Conservation (phyloP, 306 rosid species). For the Cicer yamashitae region DNA sequence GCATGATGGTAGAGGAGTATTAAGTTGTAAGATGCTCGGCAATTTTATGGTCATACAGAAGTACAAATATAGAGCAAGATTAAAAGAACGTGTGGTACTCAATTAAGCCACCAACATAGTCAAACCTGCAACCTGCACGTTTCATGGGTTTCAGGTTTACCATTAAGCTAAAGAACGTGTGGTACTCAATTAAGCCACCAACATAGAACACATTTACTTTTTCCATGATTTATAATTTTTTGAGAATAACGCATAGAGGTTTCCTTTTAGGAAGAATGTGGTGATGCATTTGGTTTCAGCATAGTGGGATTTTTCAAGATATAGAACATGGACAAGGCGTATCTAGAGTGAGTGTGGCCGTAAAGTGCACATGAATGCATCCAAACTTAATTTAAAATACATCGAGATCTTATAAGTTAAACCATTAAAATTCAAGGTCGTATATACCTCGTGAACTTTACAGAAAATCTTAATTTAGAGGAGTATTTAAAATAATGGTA, state of each 20-base stretch:
- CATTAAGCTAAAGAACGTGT: not conserved
- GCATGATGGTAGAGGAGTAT: not conserved
- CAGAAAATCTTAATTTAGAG: slow-evolving; percentile 3
- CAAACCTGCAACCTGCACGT: not conserved
- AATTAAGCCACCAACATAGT: slow-evolving; percentile 1
- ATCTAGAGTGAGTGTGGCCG: not conserved
- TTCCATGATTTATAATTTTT: slow-evolving; percentile 7
- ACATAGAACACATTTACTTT: slow-evolving; percentile 5
- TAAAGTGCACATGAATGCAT: slow-evolving; percentile 12
- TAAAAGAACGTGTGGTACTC: not conserved
- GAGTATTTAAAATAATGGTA: not conserved
- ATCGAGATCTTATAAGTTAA: not conserved
- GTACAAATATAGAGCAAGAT: not conserved
- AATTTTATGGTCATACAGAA: slow-evolving; percentile 15
- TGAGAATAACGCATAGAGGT: not conserved
- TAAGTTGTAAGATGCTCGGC: not conserved
- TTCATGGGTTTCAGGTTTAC: not conserved
- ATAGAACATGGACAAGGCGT: slow-evolving; percentile 14
- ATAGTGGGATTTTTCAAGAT: slow-evolving; percentile 17
- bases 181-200: not conserved
- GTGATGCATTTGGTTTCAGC: slow-evolving; percentile 18
- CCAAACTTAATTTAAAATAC: slow-evolving; percentile 6
- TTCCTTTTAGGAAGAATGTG: not conserved
- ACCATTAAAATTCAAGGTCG: not conserved
- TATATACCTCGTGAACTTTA: not conserved